Evolutionary conservation across 441 rosid species (phyloP), one percentile per base, ranked within the genome.

Genomic region (Adansonia rubrostipa): DNA sequence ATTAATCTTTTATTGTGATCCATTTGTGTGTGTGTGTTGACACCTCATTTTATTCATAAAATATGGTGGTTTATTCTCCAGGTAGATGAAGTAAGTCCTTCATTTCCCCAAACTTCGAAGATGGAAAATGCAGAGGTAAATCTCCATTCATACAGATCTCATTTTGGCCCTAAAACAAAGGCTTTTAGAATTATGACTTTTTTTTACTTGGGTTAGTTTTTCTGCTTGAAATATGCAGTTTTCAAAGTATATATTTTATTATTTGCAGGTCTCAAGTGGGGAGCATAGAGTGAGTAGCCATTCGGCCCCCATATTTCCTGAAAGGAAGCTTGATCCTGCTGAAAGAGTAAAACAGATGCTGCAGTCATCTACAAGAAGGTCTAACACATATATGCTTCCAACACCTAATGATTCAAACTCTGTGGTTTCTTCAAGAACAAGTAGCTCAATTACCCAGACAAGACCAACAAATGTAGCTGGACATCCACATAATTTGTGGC

Each of bases 271-370:
- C 60, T 66, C 86, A 66, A 64, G 69, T 44, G 86, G 92, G 80
- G 90, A 87, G 75, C 87, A 82, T 58, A 88, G 80, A 83, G 72
- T 81, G 75, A 84, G 86, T 77, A 94, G 99, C 77, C 80, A 91
- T 86, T 97, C 99, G 10, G 99, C 97, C 51, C 99, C 99, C 44
- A 80, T 97, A 79, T 86, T 93, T 84, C 87, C 92, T 24, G 99
- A 91, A 80, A 88, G 89, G 83, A 97, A 90, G 86, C 71, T 81
- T 19, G 96, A 96, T 79, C 82, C 88, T 45, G 76, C 82, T 2
- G 97, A 93, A 81, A 88, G 80, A 87, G 75, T 84, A 67, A 90
- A 92, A 83, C 92, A 88, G 77, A 76, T 81, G 80, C 89, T 81
- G 66, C 88, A 85, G 74, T 71, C 90, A 60, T 63, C 74, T 20